Base-by-base conservation (phyloP, 352 stramenopile species). In the Phytophthora meadii region DNA sequence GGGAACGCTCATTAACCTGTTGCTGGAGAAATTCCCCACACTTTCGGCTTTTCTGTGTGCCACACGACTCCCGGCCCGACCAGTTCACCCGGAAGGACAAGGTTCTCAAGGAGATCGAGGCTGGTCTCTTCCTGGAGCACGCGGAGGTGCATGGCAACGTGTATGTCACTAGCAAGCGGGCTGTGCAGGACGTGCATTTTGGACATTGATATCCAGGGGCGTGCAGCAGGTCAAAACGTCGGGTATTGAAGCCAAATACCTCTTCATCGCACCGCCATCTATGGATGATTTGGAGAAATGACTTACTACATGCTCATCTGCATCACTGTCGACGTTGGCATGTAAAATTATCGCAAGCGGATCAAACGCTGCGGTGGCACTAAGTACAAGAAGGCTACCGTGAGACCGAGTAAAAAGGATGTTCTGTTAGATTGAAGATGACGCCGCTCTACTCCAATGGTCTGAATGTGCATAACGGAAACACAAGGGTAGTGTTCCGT, bases 171-270 rank as follows among this genome's bases (percentile, higher is more conserved):
- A 98, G 91, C 74, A 95, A 98, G 61, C 79, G 77, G 42, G 84
- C 94, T n/a, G 95, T 99, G 24, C 72, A 96, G 75, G 83, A 88
- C 59, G 97, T 99, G 37, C 77, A 97, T 99, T 52, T 65, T 99
- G 34, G 98, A 99, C 79, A 99, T 99, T 59, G 98, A 99, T 68
- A 92, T 99, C 49, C 97, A 99, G n/a, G 75, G 98, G 98, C 30
- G 97, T 99, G 15, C 84, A 97, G 70, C 94, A 93, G 64, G 95
- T 99, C 24, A 98, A 96, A 69, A 69, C 71, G 68, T 86, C 84
- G 28, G 78, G 84, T n/a, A 72, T 98, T n/a, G 57, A 82, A 27
- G 87, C 92, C 42, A 96, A 98, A 55, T 99, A 94, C 69, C 78
- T 99, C 32, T 99, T 99, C 68, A 98, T 99, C 70, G 84, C 95